phyloP scores from a whole-genome alignment of 108 stramenopile species.

The Nannochloropsis gaditana region DNA sequence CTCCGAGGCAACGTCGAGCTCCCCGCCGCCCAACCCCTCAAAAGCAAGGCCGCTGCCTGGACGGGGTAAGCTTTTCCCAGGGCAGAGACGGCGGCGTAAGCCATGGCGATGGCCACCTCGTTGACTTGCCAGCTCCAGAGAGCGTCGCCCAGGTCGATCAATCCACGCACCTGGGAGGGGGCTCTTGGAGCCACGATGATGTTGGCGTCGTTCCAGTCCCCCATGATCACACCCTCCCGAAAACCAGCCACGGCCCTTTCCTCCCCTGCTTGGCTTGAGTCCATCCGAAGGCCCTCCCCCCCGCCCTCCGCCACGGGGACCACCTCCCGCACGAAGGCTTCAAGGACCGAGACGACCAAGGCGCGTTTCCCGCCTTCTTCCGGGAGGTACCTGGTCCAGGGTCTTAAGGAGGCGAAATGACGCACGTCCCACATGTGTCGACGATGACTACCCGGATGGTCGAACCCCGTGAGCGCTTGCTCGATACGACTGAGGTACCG shows the following conservation, averaged over 20 bases:
- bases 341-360: conserved; percentile 1
- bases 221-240: conserved; percentile 29
- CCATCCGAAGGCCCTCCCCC: not conserved
- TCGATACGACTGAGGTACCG: not conserved
- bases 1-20: conserved; percentile 18
- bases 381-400: not conserved
- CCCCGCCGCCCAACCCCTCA: conserved; percentile 32
- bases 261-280: too few species aligned
- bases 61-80: conserved; percentile 24
- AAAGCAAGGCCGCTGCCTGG: conserved; percentile 39
- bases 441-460: conserved; percentile 25
- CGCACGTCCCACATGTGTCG: conserved; percentile 31
- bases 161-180: conserved; percentile 27
- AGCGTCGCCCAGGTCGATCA: conserved; percentile 54
- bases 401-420: not conserved
- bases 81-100: conserved; percentile 40
- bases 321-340: conserved; percentile 9
- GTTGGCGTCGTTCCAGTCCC: conserved; percentile 55
- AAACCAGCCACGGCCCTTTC: not conserved
- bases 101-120: conserved; percentile 53
- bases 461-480: not conserved
- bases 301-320: not conserved
- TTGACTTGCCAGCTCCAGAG: conserved; percentile 47
- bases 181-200: conserved; percentile 32
- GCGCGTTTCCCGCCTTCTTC: not conserved